Percentiles rank a stretch among this genome's conserved stretches.
These are phyloP conservation scores for Cicer cuneatum DNA, from an alignment of 306 rosid genomes.

Conservation along the genomic window DNA sequence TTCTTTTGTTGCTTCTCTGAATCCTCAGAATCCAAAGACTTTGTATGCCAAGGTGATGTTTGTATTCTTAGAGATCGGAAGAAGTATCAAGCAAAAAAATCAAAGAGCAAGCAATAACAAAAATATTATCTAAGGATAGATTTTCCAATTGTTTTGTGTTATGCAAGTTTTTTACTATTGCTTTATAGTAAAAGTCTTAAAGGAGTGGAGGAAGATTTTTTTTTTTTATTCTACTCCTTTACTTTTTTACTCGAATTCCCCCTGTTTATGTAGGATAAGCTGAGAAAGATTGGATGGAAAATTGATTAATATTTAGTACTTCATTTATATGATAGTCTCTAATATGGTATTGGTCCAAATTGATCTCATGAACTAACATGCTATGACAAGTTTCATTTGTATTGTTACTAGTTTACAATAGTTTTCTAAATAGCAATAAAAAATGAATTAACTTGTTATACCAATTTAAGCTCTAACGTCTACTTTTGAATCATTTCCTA, in stretches of 20 bases:
- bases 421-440: too few species aligned
- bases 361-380: too few species aligned
- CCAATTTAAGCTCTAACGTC: too few species aligned
- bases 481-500: too few species aligned
- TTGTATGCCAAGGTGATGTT: constrained; percentile 62
- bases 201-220: constrained; percentile 30
- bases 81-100: constrained; percentile 38
- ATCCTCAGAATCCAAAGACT: constrained; percentile 47
- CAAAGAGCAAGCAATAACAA: constrained; percentile 37
- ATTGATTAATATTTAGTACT: not conserved
- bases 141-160: constrained; percentile 15
- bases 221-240: constrained; percentile 1
- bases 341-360: too few species aligned
- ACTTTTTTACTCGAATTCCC: not conserved
- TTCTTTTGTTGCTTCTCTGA: constrained; percentile 62
- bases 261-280: not conserved
- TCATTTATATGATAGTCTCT: not conserved
- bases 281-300: constrained; percentile 18
- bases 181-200: not conserved
- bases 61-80: constrained; percentile 53
- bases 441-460: too few species aligned
- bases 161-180: not conserved
- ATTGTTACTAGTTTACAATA: too few species aligned
- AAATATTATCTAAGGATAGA: not conserved
- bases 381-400: too few species aligned